Evolutionary conservation across 1,139 yeast genomes (phyloP), one percentile per base, ranked within the genome.

Genomic region (Blastobotrys arbuscula): DNA sequence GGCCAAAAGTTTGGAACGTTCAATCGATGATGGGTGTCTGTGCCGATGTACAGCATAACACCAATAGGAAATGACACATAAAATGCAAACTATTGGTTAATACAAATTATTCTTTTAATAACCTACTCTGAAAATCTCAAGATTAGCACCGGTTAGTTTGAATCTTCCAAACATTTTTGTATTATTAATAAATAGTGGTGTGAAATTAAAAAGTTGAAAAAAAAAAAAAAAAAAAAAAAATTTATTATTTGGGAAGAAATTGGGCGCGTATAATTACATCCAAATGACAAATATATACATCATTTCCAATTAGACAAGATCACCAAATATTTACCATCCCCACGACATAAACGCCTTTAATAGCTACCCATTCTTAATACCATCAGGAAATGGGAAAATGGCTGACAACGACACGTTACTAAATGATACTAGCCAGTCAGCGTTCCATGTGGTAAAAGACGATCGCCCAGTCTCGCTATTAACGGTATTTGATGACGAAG

Each of bases 1-100:
- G 97, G 97, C 96, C 96, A 88, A 68, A 87, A 89, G 16, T 96
- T 96, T n/a, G 95, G 95, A 48, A 89, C 81, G 63, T 88, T 87
- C 65, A 90, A 81, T 70, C 88, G 89, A 59, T 76, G 79, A 66
- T 90, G 96, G 1, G 97, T 84, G 59, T 89, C 90, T 40, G 84
- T 76, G 63, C 97, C 97, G 45, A 88, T 90, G 60, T 84, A 90
- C 67, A 87, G 82, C 97, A 90, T 90, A 60, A 89, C 83, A 19
- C 79, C 77, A 46, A 90, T 85, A 1, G 97, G 97, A 1, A 95
- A 80, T 59, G 89, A 72, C 46, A 90, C 79, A 65, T 87, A 89
- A 61, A 89, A 84, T 0, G 96, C 83, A 69, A 90, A 89, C 84
- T 81, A 15, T 39, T 28, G 16, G 24, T 21, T 12, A n/a, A 8